A percentile compares a stretch with the other conserved stretches of the same genome.
Evolutionary conservation across 345 rosid genomes (phyloP).

Genomic region (Linum lewisii): DNA sequence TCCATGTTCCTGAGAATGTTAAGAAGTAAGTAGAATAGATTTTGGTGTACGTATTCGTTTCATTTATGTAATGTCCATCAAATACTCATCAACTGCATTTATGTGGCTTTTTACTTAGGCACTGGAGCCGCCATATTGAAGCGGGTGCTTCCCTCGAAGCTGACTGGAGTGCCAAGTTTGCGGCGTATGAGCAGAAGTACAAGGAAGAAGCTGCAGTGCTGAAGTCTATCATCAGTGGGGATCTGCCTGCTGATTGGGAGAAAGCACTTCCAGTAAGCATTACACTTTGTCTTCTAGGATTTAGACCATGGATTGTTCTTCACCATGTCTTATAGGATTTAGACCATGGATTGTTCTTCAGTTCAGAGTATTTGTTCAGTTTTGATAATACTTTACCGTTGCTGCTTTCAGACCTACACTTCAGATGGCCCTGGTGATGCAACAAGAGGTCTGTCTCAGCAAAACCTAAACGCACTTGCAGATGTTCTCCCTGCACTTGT

Average conservation of each 20-base stretch:
- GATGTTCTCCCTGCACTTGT: conserved; percentile 81
- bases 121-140: conserved; percentile 84
- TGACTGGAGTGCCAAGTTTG: conserved; percentile 81
- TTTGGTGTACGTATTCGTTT: no score
- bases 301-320: no score
- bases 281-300: no score
- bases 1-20: conserved; percentile 94
- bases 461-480: conserved; percentile 73
- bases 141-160: conserved; percentile 71
- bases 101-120: conserved; percentile 36
- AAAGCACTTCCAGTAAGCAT: conserved; percentile 80
- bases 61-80: no score
- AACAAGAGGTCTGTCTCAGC: conserved; percentile 88
- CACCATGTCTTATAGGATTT: no score
- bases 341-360: no score
- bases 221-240: conserved; percentile 67
- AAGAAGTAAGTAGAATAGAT: conserved; percentile 40
- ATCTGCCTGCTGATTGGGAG: conserved; percentile 87
- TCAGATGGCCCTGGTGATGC: conserved; percentile 90
- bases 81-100: conserved; percentile 3
- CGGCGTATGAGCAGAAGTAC: conserved; percentile 85
- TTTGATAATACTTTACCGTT: not conserved
- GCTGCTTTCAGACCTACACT: conserved; percentile 54
- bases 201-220: conserved; percentile 86
- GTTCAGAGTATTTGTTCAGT: no score